Evolutionary conservation across 306 rosid species (phyloP), one percentile per base, ranked within the genome.

Genomic region (Cicer judaicum): DNA sequence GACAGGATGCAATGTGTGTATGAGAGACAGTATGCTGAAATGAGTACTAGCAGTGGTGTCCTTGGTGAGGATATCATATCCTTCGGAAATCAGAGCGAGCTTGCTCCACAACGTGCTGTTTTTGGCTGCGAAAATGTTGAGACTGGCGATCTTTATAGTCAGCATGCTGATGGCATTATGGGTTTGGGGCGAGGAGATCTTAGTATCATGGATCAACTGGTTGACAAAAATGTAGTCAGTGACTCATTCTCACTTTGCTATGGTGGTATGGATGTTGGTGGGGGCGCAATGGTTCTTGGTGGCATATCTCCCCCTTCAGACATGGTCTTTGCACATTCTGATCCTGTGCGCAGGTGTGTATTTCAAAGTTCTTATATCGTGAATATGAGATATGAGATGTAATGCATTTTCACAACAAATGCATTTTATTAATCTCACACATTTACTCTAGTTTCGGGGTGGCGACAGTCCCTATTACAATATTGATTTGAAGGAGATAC

Each of bases 391-490:
- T 80, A 67, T 54, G 85, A 77, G 83, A 75, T 80, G 72, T 72
- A 74, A 68, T 89, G 90, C 79, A 81, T 87, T 79, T 78, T 74
- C 84, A 81, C 79, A 79, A 73, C 79, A 83, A 79, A 82, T 89
- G 91, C 90, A 86, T 88, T 90, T 79, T 87, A 85, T 88, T 80
- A 86, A 90, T 86, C 96, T 92, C 92, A 86, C 89, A 63, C 96
- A 90, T 95, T 92, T 90, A 95, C 98, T 92, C 91, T 95, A 92
- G 98, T 92, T 91, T 95, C 77, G 99, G 98, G 96, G 79, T 95
- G 99, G 90, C 88, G 82, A 95, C 99, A 95, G 99, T 83, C 96
- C 97, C 76, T 95, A 95, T 80, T 95, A 95, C 99, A 95, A 95
- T 83, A 74, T 95, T 38, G 88, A 92, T 84, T 84, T 95, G 96